Conservation (phyloP, 2,329 filamentous ascomycete species). For the Colletotrichum graminicola region DNA sequence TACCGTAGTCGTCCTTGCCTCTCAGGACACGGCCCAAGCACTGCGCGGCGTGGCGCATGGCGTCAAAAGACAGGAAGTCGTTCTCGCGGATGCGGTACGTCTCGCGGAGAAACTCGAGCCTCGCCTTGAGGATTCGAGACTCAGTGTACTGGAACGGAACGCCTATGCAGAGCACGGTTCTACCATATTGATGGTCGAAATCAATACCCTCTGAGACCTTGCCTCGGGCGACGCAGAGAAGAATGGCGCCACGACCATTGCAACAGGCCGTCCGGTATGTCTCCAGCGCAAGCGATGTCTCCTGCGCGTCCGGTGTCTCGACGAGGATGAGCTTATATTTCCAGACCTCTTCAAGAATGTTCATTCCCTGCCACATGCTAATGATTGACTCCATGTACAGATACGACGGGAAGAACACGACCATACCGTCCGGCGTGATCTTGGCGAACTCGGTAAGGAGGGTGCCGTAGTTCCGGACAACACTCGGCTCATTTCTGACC, state of each 20-base stretch:
- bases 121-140: constrained; percentile 94
- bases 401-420: constrained; percentile 99
- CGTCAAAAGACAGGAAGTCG: constrained; percentile 98
- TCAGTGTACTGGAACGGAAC: constrained; percentile 99
- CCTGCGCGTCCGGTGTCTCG: constrained; percentile 96
- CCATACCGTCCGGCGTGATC: constrained; percentile 94
- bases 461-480: constrained; percentile 97
- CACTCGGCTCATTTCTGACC: constrained; percentile 93
- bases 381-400: constrained; percentile 99
- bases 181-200: constrained; percentile 98
- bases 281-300: constrained; percentile 94
- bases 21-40: constrained; percentile 94
- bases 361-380: constrained; percentile 99
- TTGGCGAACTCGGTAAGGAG: constrained; percentile 95
- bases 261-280: constrained; percentile 98
- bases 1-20: constrained; percentile 99
- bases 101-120: constrained; percentile 95
- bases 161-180: constrained; percentile 94
- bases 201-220: constrained; percentile 99
- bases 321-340: constrained; percentile 99
- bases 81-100: constrained; percentile 97
- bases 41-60: constrained; percentile 98
- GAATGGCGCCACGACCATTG: constrained; percentile 92
- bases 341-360: constrained; percentile 97
- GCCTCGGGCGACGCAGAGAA: constrained; percentile 94